Base-by-base conservation (phyloP, 345 rosid genomes). In the Camelina hispida region DNA sequence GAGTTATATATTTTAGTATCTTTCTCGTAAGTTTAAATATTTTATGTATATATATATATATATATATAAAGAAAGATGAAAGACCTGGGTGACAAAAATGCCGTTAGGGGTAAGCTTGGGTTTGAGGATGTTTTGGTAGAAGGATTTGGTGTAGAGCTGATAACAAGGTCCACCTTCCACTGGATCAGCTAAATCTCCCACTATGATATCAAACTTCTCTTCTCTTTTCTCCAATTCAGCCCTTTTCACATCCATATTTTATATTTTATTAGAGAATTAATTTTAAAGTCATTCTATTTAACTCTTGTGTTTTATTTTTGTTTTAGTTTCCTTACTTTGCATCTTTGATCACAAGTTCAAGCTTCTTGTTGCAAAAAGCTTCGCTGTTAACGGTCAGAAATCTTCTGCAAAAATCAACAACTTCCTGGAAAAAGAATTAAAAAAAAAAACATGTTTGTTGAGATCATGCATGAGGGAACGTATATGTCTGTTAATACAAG, bases 111-210 rank as follows among this genome's bases (percentile, higher is more conserved):
- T 83, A 73, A 94, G 96, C 78, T 82, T 94, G 23, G 97, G 90
- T 86, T 91, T 94, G 66, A 94, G 85, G 51, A 85, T 83, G 40
- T 61, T 68, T 83, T 91, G 84, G 40, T 94, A 94, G 84, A 94
- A 94, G 30, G 96, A 83, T 81, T 94, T 91, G 30, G 98, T 94
- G 82, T 94, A 94, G 66, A 94, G 98, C 68, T 94, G 91, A 84
- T 91, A 94, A 82, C 98, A 94, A 20, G 98, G 97, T 15, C 98
- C 97, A 51, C 97, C 97, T 84, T 91, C 97, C 37, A 94, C 96
- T 28, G 98, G 98, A 63, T 94, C 98, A 2, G 98, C 97, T 40
- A 94, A 79, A 76, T 94, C 98, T 73, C 98, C 98, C n/a, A 91
- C 87, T 75, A 94, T 94, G 34, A 94, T 76, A 66, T 94, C 98